phyloP scores from a whole-genome alignment of 108 stramenopile genomes.

The Discostella stelligeroides region DNA sequence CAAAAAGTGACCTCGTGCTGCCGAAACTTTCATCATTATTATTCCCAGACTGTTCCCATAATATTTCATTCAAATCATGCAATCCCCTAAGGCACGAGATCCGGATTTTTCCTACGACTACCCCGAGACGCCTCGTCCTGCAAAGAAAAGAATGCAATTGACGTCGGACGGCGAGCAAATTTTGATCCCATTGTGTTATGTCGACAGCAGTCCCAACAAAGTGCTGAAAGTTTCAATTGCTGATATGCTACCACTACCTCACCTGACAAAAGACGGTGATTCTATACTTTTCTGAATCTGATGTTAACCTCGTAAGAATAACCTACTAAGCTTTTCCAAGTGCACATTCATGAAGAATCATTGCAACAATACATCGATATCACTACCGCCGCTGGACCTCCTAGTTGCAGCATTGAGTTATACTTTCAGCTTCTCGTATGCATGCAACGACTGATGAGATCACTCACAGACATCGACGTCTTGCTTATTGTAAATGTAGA shows the following conservation, averaged over 20 bases:
- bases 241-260: neutral
- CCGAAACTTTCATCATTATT: too few species aligned
- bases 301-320: too few species aligned
- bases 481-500: slow-evolving; percentile 10
- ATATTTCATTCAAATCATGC: too few species aligned
- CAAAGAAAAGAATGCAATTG: neutral
- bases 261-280: too few species aligned
- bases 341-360: too few species aligned
- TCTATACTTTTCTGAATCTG: too few species aligned
- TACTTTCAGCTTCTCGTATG: neutral
- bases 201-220: neutral
- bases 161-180: neutral
- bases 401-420: neutral
- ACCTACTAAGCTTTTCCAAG: too few species aligned
- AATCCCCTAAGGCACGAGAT: too few species aligned
- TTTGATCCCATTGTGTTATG: neutral
- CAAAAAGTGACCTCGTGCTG: too few species aligned
- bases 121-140: neutral
- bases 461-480: slow-evolving; percentile 10
- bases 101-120: neutral
- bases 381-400: too few species aligned
- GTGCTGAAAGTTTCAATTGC: neutral
- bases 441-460: neutral
- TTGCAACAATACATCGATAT: too few species aligned
- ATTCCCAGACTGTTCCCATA: too few species aligned